Evolutionary conservation across 2,329 filamentous ascomycete species (phyloP), one percentile per base, ranked within the genome.

Genomic region (Rhynchosporium graminicola): DNA sequence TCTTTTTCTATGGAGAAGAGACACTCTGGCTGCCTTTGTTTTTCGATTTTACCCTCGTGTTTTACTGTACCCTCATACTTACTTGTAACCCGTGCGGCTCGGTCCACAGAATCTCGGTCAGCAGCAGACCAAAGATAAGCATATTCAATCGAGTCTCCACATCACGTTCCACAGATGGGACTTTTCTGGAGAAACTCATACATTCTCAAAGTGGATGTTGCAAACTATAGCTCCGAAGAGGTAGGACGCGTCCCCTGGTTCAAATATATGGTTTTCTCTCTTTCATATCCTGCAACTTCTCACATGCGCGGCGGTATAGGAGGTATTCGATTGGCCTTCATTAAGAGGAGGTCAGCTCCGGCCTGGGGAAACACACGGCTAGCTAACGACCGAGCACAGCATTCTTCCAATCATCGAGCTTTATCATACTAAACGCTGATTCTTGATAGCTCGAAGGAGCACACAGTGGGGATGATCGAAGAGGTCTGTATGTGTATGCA

Each of bases 361-460:
- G 40, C 10, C 54, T 57, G 43, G 40, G 54, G 26, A 31, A 57
- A 26, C 43, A 40, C 15, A 57, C 12, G 31, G 33, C 36, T 33
- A 36, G 28, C 33, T 33, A 36, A 29, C 33, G n/a, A 33, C 51
- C 20, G 51, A 54, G 51, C 40, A 40, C 20, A 54, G 2, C 36
- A 29, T n/a, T 4, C 26, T 12, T 42, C 51, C 51, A 54, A 54
- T 54, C 51, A 54, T 9, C n/a, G 28, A 9, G 33, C 9, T 1
- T 36, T 6, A 20, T 20, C 33, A 36, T 36, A 2, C 51, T 40
- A 15, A 26, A 13, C 20, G 15, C 3, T 33, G 36, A 13, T 28
- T 54, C 2, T 54, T 40, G 20, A 28, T 28, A 15, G n/a, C 28
- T 54, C 20, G 36, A 40, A 54, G 50, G 51, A 54, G 26, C 20